Evolutionary conservation across 305 asterid genomes (phyloP), one percentile per base, ranked within the genome.

Genomic region (Solanum hybrid): DNA sequence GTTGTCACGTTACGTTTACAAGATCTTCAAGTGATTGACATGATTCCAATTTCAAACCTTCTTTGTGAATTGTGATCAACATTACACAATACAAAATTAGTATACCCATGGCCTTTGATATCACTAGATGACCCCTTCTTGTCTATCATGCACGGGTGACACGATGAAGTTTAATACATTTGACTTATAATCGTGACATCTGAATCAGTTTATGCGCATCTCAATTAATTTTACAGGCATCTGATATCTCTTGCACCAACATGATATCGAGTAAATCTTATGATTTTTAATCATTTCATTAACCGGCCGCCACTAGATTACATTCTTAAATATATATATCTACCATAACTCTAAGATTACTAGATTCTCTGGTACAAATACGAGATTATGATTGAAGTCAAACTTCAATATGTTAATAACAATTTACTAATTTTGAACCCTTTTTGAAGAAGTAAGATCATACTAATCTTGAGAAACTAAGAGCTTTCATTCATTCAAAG

Each of bases 1-100:
- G 73, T 82, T 82, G 87, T 29, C 87, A 82, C 87, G 87, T 82
- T 46, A 46, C 40, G 40, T 82, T 78, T 46, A 51, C 40, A 82
- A 51, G 40, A 82, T 82, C 38, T 82, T 46, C 73, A 82, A 82
- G 37, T 82, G 73, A 82, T 35, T 29, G 11, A 46, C 40, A 82
- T 46, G 40, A 82, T 82, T 82, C 40, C 73, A 82, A 29, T 27
- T 82, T 82, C 72, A 42, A 16, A 32, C 27, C 22, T 80, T 42
- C 17, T 82, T 42, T 81, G 37, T 81, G 24, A 81, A 40, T 40
- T 81, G 37, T 82, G 17, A 82, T 27, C 26, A 46, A 82, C 14
- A 82, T 27, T 27, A 24, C 66, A 16, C 37, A 27, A 27, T 36
- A 27, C 71, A 81, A 14, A 81, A 40, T 42, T 26, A 26, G 71